Evolutionary conservation across 805 yeast species (phyloP), one percentile per base, ranked within the genome.

Genomic region (Pachysolen tannophilus): DNA sequence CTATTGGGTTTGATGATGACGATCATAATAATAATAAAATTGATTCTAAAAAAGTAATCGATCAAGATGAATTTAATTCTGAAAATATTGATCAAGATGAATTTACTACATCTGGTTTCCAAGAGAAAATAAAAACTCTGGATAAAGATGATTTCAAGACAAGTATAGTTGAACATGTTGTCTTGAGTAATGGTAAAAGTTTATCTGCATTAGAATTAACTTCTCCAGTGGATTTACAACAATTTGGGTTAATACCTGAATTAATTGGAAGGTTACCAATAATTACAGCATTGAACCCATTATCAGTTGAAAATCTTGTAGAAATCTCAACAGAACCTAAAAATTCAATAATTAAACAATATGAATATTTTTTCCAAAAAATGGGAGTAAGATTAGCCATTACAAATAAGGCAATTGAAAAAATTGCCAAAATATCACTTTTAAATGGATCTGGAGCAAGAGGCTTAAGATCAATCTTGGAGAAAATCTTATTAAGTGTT

Each of bases 391-490:
- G 63, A 25, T 50, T 75, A 17, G 63, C 63, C 7, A 61, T 75
- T 14, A 74, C 80, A 0, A 53, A 52, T 6, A 58, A 60, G 9
- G 80, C 81, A 0, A 48, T 74, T 8, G 43, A 52, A n/a, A 57
- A 52, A 26, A 65, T 75, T 11, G 75, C 81, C 0, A 55, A 58
- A 17, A 45, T 67, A 16, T 74, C 81, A 0, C 44, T 70, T 23
- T 51, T 55, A 19, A 74, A 69, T 41, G 76, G 76, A 3, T 74
- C 79, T 0, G 82, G 82, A 20, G 82, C 81, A 0, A 60, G 82
- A 45, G 81, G 81, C 0, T 47, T 75, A 20, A 56, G 78, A 43
- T 68, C 73, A 2, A 67, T 73, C 5, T 58, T 75, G 66, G 80
- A 73, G 39, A 61, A 70, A 36, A 39, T 73, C 13, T 47, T 74